Base-by-base conservation (phyloP, 768 basidiomycete genomes). In the Roridomyces roridus region DNA sequence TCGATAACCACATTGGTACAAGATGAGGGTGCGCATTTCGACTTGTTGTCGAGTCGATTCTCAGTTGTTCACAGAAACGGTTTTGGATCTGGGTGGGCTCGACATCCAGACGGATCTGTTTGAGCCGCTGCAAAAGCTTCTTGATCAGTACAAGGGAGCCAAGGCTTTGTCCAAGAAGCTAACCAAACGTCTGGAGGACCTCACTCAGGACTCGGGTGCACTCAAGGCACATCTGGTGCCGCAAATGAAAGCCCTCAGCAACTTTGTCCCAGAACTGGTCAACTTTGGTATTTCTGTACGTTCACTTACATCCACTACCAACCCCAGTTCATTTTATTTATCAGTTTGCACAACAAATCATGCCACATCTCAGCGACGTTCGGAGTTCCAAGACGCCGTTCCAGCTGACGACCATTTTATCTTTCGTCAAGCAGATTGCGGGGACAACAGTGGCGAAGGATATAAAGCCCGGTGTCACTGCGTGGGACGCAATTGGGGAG, bases 211-310 rank as follows among this genome's bases (percentile, higher is more conserved):
- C 29, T 88, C 87, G 8, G 71, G 83, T 0, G 93, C 94, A 0
- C 79, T 97, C 43, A 88, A 86, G 65, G 74, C 85, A 0, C 81
- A 85, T 65, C 80, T 94, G 25, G 76, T 91, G 12, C 84, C 87
- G 4, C 89, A 91, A 42, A 83, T 95, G 67, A 85, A 89, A 58
- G 78, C 79, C 3, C 70, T 94, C n/a, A 85, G 83, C 65, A 86
- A 89, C 53, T 77, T 82, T 25, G 86, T 93, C 1, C 85, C 88
- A 1, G 91, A 92, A 57, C 82, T 94, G 10, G 88, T 94, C 61
- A 93, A 96, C 72, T 92, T 96, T 68, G 93, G 93, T 68, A 91
- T 97, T 51, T 90, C 91, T 49, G 94, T 93, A 57, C 50, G 87
- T 17, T 43, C 23, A 15, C 17, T 21, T 44, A 40, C 6, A 26